Conservation (phyloP, 2,329 filamentous ascomycete genomes). For the Ophiocordyceps australis region DNA sequence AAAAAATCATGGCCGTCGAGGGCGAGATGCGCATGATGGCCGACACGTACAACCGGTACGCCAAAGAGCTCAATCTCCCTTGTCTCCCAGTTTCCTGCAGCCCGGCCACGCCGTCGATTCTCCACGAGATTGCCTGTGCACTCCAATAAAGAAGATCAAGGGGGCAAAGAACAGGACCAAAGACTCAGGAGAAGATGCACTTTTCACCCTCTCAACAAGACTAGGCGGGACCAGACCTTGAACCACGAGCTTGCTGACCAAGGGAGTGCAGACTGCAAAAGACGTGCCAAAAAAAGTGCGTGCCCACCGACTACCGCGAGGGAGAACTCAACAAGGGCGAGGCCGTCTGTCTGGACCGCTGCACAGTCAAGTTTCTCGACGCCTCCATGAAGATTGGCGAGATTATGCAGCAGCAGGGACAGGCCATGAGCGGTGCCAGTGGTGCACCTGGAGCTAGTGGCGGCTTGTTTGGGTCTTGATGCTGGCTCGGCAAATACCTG, state of each 20-base stretch:
- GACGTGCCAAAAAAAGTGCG: slow-evolving; percentile 86
- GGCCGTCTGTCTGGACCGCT: slow-evolving; percentile 93
- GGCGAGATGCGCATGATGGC: slow-evolving; percentile 95
- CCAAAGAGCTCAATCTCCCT: no score
- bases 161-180: no score
- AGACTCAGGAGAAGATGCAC: no score
- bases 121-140: no score
- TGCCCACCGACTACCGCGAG: slow-evolving; percentile 85
- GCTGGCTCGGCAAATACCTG: background rate
- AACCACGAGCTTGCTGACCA: no score
- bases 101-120: no score
- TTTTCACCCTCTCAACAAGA: no score
- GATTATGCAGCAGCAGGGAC: slow-evolving; percentile 81
- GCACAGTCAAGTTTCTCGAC: slow-evolving; percentile 96
- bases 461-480: slow-evolving; percentile 12
- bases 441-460: slow-evolving; percentile 17
- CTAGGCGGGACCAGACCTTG: no score
- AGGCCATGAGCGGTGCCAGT: slow-evolving; percentile 40
- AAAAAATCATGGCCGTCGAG: slow-evolving; percentile 95
- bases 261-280: slow-evolving; percentile 48
- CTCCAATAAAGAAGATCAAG: no score
- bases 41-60: slow-evolving; percentile 94
- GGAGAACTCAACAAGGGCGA: slow-evolving; percentile 97
- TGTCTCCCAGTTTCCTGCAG: no score
- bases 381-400: slow-evolving; percentile 96